These are phyloP conservation scores for Pseudotulostoma volvatum DNA, from an alignment of 495 filamentous ascomycete genomes.

Conservation along the genomic window DNA sequence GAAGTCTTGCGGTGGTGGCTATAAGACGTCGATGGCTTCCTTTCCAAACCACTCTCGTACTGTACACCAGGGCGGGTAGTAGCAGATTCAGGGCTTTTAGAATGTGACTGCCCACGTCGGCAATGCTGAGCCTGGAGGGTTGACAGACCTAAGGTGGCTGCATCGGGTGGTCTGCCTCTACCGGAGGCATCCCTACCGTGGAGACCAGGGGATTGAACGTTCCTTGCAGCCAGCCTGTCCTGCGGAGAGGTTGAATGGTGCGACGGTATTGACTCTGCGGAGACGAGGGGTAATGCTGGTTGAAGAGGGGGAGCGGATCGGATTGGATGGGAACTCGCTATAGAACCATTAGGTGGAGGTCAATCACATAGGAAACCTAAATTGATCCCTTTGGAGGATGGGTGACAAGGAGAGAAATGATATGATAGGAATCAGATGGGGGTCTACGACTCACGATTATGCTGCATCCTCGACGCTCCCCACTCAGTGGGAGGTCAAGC, in stretches of 20 bases:
- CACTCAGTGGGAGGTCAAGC: not conserved
- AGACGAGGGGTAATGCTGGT: conserved; percentile 28
- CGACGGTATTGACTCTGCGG: conserved; percentile 27
- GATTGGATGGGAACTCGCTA: conserved; percentile 5
- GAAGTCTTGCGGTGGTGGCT: conserved; percentile 87
- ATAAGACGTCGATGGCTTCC: conserved; percentile 52
- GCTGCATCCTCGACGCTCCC: conserved; percentile 1
- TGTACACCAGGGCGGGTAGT: conserved; percentile 23
- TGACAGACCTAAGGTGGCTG: conserved; percentile 21
- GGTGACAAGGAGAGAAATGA: too few relatives aligned
- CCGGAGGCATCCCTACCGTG: conserved; percentile 31
- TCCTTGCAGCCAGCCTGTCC: conserved; percentile 26
- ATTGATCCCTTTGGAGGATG: too few relatives aligned
- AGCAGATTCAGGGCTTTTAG: conserved; percentile 34
- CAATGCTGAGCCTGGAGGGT: conserved; percentile 23
- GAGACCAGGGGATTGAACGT: conserved; percentile 34
- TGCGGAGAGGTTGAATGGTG: conserved; percentile 28
- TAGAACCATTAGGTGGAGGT: too few relatives aligned
- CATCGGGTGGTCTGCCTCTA: conserved; percentile 27
- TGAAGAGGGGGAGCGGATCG: conserved; percentile 5
- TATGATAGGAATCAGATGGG: not conserved
- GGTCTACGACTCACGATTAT: conserved; percentile 7
- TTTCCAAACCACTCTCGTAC: conserved; percentile 45
- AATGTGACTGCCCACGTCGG: conserved; percentile 36
- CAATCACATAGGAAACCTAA: too few relatives aligned